Evolutionary conservation across 345 rosid genomes (phyloP), one percentile per base, ranked within the genome.

Genomic region (Aethionema arabicum): DNA sequence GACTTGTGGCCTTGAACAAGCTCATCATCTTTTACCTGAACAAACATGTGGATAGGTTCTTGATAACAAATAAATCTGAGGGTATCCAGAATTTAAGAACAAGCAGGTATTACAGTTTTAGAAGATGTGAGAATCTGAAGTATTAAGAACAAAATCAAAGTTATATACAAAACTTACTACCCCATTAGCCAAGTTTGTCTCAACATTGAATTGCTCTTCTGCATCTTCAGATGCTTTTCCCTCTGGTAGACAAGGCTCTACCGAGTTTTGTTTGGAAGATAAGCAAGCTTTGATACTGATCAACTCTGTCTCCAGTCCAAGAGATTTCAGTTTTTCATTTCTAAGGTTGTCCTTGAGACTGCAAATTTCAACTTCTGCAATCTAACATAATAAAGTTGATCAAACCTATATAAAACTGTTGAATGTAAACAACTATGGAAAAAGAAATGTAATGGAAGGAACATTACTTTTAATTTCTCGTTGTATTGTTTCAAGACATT

Each of bases 401-500:
- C 15, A 16, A 44, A 5, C 45, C n/a, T n/a, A n/a, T n/a, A n/a
- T n/a, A n/a, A n/a, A n/a, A n/a, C 16, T 30, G 57, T n/a, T 54
- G 39, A 55, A 35, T 52, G 56, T 37, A 52, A 55, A 42, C 2
- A 21, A 21, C 52, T 27, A 10, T 40, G 36, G 36, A 4, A 35
- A 64, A 11, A 27, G 6, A 51, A 21, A 41, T 40, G 29, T 7
- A 58, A 32, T 15, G 54, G 38, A 10, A 56, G 21, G 56, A 40
- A 52, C 39, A 48, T 55, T 63, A 91, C 98, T 91, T 76, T 78
- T 16, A 92, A 71, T 77, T 85, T 89, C 66, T 78, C 77, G 47
- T 80, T 84, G 58, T 78, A 72, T 75, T 85, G 82, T 85, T 85
- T 87, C 80, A 92, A 70, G 47, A 92, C 85, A 45, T 66, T 87